Conservation (phyloP, 2,329 filamentous ascomycete genomes). For the Ophiostoma sp. region DNA sequence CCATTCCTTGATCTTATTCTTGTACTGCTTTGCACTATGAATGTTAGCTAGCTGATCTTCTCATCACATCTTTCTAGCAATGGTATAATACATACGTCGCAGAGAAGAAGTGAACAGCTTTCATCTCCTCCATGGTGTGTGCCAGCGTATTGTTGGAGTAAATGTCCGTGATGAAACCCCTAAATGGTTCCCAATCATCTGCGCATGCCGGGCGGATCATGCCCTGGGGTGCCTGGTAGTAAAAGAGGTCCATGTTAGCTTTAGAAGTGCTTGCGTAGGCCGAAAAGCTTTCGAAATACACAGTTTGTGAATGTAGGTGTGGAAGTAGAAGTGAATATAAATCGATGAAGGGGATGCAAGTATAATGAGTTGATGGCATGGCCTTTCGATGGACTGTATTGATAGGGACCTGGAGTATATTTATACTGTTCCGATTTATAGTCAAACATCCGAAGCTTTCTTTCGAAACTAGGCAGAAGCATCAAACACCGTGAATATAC, state of each 20-base stretch:
- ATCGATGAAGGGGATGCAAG: not conserved
- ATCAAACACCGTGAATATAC: not conserved
- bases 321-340: not conserved
- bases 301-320: not conserved
- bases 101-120: slow-evolving; percentile 31
- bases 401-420: not conserved
- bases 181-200: slow-evolving; percentile 35
- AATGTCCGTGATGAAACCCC: slow-evolving; percentile 30
- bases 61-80: not conserved
- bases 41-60: not conserved
- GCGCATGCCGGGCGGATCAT: slow-evolving; percentile 30
- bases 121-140: slow-evolving; percentile 38
- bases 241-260: not conserved
- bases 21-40: slow-evolving; percentile 31
- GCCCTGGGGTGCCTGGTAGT: not conserved
- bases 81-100: slow-evolving; percentile 31
- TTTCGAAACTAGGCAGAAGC: not conserved
- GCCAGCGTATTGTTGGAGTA: slow-evolving; percentile 36
- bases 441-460: not conserved
- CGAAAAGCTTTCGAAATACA: not conserved
- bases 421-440: not conserved
- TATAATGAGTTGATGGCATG: not conserved
- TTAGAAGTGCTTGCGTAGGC: not conserved
- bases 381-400: not conserved
- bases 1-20: slow-evolving; percentile 35